phyloP scores from a whole-genome alignment of 179 eudicot species.

The Drosera spatulata region DNA sequence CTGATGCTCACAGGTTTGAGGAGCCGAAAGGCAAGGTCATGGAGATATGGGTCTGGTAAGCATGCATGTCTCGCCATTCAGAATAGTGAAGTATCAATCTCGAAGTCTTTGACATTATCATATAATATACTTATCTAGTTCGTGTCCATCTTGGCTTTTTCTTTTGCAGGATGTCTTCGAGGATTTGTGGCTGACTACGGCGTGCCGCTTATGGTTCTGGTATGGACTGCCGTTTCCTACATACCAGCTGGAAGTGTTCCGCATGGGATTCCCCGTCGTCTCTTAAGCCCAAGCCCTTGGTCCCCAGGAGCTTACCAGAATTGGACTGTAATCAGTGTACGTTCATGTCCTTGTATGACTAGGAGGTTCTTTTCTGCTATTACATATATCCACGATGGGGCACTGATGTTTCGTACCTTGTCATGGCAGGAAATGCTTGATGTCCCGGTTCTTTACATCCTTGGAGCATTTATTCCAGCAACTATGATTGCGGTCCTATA shows the following conservation, averaged over 20 bases:
- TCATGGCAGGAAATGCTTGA: constrained; percentile 70
- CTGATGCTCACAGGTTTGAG: constrained; percentile 65
- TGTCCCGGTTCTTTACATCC: constrained; percentile 63
- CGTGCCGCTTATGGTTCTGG: constrained; percentile 83
- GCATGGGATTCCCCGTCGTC: constrained; percentile 76
- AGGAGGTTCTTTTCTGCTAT: background rate
- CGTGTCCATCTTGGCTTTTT: background rate
- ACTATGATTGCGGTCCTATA: constrained; percentile 94
- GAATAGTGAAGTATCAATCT: background rate
- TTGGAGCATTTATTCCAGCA: constrained; percentile 90
- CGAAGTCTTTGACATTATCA: background rate
- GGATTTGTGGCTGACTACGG: constrained; percentile 85
- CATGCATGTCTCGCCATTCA: background rate
- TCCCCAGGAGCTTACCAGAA: constrained; percentile 91
- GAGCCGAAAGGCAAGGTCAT: constrained; percentile 91
- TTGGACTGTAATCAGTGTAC: constrained; percentile 80
- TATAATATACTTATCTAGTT: too few relatives aligned
- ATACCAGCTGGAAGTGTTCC: constrained; percentile 67
- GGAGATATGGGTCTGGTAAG: constrained; percentile 91
- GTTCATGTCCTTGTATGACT: too few relatives aligned
- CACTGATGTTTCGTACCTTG: background rate
- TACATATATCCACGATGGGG: too few relatives aligned
- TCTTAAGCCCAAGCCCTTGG: constrained; percentile 95
- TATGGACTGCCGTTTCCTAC: constrained; percentile 80
- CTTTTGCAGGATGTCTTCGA: constrained; percentile 58